A percentile compares a stretch with the other conserved stretches of the same genome.
phyloP scores from a whole-genome alignment of 2,329 filamentous ascomycete species.

The Mycosphaerella sp. region DNA sequence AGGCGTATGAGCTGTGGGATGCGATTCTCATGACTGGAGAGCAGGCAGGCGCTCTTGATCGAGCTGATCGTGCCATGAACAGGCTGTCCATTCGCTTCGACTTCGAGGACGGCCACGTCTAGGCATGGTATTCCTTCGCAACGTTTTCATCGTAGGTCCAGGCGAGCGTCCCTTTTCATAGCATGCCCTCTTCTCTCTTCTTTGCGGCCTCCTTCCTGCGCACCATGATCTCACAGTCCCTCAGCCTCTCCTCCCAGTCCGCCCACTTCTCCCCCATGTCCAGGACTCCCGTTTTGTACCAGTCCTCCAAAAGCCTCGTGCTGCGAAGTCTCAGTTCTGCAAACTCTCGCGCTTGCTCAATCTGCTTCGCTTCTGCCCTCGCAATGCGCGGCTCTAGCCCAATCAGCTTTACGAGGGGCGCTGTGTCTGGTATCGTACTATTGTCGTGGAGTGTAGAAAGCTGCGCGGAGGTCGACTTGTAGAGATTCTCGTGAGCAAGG shows the following conservation, averaged over 20 bases:
- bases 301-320: slow-evolving; percentile 49
- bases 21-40: not conserved
- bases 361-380: slow-evolving; percentile 54
- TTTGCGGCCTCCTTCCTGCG: slow-evolving; percentile 56
- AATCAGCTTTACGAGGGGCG: slow-evolving; percentile 49
- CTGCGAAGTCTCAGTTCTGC: slow-evolving; percentile 58
- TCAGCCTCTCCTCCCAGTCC: slow-evolving; percentile 62
- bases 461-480: slow-evolving; percentile 40
- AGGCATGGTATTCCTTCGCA: not conserved
- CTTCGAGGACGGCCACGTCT: not conserved
- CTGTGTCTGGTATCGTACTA: slow-evolving; percentile 38
- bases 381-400: slow-evolving; percentile 57
- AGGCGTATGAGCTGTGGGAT: slow-evolving; percentile 3
- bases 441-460: slow-evolving; percentile 43
- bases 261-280: slow-evolving; percentile 63
- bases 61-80: not conserved
- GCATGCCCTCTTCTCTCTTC: slow-evolving; percentile 47
- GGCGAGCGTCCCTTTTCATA: slow-evolving; percentile 12
- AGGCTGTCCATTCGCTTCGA: slow-evolving; percentile 4
- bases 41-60: not conserved
- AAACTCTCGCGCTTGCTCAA: slow-evolving; percentile 56
- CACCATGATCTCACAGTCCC: slow-evolving; percentile 59
- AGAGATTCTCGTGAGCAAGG: slow-evolving; percentile 40
- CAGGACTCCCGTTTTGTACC: slow-evolving; percentile 69
- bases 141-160: not conserved